phyloP scores from a whole-genome alignment of 164 flowering plant species.

The Malania oleifera region DNA sequence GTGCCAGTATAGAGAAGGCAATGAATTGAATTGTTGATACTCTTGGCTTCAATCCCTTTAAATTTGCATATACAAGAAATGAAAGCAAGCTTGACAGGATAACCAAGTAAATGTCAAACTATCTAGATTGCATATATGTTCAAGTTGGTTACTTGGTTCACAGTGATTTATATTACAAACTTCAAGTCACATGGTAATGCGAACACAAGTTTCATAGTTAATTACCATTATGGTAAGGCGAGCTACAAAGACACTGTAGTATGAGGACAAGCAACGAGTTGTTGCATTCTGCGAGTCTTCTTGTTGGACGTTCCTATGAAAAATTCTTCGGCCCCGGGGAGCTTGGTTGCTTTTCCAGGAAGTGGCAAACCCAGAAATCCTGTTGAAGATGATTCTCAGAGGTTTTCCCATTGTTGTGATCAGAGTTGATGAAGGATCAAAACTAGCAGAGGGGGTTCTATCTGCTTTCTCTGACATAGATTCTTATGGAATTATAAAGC shows the following conservation, averaged over 20 bases:
- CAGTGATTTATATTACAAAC: too few species aligned
- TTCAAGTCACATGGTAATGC: not conserved
- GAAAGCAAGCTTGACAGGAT: too few species aligned
- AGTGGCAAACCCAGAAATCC: slow-evolving; percentile 24
- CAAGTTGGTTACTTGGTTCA: too few species aligned
- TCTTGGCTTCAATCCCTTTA: too few species aligned
- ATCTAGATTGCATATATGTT: too few species aligned
- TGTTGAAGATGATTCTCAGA: slow-evolving; percentile 20
- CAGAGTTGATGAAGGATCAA: slow-evolving; percentile 25
- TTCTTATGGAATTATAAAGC: slow-evolving; percentile 4
- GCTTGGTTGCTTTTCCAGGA: slow-evolving; percentile 22
- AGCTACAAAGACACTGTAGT: slow-evolving; percentile 90
- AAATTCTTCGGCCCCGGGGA: slow-evolving; percentile 31
- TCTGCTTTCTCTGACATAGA: slow-evolving; percentile 17
- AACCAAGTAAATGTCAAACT: too few species aligned
- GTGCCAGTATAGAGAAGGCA: not conserved
- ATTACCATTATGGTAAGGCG: slow-evolving; percentile 92
- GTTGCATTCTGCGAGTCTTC: slow-evolving; percentile 52
- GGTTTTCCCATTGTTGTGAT: slow-evolving; percentile 18
- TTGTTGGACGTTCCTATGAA: slow-evolving; percentile 43
- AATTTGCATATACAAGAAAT: too few species aligned
- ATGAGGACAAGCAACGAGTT: slow-evolving; percentile 69
- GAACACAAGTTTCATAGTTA: slow-evolving; percentile 6
- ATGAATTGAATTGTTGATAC: too few species aligned
- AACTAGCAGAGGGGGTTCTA: slow-evolving; percentile 20